Evolutionary conservation across 1,284 basidiomycete species (phyloP).

Genomic region (Trametes polyzona): DNA sequence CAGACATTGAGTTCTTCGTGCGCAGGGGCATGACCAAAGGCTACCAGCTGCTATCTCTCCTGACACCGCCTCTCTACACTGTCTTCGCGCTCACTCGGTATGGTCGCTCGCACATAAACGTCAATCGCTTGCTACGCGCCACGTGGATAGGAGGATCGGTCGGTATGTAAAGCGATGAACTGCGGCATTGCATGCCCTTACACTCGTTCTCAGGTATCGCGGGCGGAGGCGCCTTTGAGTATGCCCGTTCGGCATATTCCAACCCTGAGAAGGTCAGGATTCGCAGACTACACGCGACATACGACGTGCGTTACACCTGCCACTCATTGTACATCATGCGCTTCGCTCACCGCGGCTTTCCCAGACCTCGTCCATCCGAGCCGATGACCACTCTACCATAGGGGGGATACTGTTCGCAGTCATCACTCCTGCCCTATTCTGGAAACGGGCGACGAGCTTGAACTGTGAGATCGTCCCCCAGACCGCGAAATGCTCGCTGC

Average conservation of each 20-base stretch:
- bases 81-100: constrained; percentile 55
- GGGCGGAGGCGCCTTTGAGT: constrained; percentile 50
- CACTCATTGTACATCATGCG: background rate
- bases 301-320: constrained; percentile 53
- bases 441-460: constrained; percentile 60
- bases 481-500: background rate
- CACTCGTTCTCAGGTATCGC: constrained; percentile 37
- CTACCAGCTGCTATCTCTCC: constrained; percentile 64
- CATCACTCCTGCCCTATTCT: constrained; percentile 66
- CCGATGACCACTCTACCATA: constrained; percentile 72
- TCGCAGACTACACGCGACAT: constrained; percentile 48
- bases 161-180: constrained; percentile 43
- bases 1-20: constrained; percentile 55
- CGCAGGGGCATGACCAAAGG: constrained; percentile 66
- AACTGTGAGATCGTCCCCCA: constrained; percentile 50
- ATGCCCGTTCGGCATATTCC: constrained; percentile 46
- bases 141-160: constrained; percentile 69
- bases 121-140: constrained; percentile 65
- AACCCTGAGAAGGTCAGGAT: constrained; percentile 43
- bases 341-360: background rate
- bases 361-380: constrained; percentile 59
- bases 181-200: background rate
- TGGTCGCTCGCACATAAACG: constrained; percentile 54
- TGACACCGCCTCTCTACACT: constrained; percentile 62
- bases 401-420: constrained; percentile 65